Percentiles rank a stretch among this genome's conserved stretches.
These are phyloP conservation scores for Colletotrichum sp. DNA, from an alignment of 2,329 filamentous ascomycete species.

Conservation along the genomic window DNA sequence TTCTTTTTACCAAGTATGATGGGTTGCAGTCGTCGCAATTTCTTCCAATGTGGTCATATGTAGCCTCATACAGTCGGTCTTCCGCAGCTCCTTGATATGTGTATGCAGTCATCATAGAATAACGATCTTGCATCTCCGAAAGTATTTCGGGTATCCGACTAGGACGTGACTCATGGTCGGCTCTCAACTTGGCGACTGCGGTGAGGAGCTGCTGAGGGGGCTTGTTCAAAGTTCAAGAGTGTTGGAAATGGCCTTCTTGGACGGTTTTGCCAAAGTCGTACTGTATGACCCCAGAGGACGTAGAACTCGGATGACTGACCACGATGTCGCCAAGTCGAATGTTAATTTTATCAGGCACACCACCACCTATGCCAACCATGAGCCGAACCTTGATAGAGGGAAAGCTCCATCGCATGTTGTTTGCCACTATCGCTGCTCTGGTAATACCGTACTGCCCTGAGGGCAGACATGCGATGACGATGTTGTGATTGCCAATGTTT, in stretches of 20 bases:
- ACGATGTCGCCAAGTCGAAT: slow-evolving; percentile 29
- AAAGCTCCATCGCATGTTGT: slow-evolving; percentile 21
- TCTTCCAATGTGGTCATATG: not conserved
- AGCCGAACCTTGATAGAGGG: slow-evolving; percentile 2
- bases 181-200: slow-evolving; percentile 10
- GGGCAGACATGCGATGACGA: slow-evolving; percentile 1
- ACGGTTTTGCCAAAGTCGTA: slow-evolving; percentile 28
- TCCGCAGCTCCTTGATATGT: not conserved
- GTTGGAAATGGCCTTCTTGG: slow-evolving; percentile 7
- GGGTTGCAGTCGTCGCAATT: not conserved
- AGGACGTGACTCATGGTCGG: not conserved
- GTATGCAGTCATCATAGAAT: not conserved
- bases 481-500: not conserved
- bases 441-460: slow-evolving; percentile 1
- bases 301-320: slow-evolving; percentile 1
- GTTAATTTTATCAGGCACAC: slow-evolving; percentile 27
- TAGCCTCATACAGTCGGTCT: not conserved
- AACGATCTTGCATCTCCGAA: too few relatives aligned
- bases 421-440: not conserved
- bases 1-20: not conserved
- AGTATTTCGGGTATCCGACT: not conserved
- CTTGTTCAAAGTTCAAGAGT: slow-evolving; percentile 19
- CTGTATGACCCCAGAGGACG: slow-evolving; percentile 23
- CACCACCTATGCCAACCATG: slow-evolving; percentile 33
- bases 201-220: slow-evolving; percentile 17